Base-by-base conservation (phyloP, 352 stramenopile genomes). In the Aphanomyces invadans region DNA sequence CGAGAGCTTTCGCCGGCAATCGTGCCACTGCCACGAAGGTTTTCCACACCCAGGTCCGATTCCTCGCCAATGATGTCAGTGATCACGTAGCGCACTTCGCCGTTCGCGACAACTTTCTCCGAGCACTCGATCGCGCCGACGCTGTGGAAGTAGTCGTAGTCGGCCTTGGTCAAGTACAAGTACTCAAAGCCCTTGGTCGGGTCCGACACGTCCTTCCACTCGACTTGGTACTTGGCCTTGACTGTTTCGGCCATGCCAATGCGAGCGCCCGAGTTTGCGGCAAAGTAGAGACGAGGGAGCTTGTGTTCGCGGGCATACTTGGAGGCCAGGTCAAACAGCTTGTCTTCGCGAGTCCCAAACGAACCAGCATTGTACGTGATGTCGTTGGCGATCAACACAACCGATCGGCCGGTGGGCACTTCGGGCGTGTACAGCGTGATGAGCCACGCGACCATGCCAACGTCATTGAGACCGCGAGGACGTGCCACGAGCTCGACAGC, bases 401-500 rank as follows among this genome's bases (percentile, higher is more conserved):
- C 76, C 80, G 99, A 90, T 56, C 97, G 92, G 45, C 96, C 96
- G 60, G 95, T 79, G 17, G 92, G 96, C 79, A 97, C 99, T 83
- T 99, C 96, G 0, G 97, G 93, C 51, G 98, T 99, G 76, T 97
- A 97, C 25, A 99, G 71, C 62, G 87, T 98, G 64, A 99, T 84
- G 64, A 98, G 74, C 98, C 98, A 99, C 26, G 97, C 98, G 62
- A 99, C 96, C 97, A 99, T 99, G 63, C 96, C 97, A 57, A 99
- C 97, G 80, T 98, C 81, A 81, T 99, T 99, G 63, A 95, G 80
- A 54, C 97, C 97, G 33, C 92, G 88, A 17, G 87, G 78, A 45
- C 97, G 86, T 33, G 86, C 74, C 25, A 89, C 78, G 72, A 95
- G 49, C 51, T 52, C 33, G 45, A 65, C 65, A 12, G 19, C 56